Base-by-base conservation (phyloP, 352 stramenopile genomes). In the Globisporangium orthogonon region DNA sequence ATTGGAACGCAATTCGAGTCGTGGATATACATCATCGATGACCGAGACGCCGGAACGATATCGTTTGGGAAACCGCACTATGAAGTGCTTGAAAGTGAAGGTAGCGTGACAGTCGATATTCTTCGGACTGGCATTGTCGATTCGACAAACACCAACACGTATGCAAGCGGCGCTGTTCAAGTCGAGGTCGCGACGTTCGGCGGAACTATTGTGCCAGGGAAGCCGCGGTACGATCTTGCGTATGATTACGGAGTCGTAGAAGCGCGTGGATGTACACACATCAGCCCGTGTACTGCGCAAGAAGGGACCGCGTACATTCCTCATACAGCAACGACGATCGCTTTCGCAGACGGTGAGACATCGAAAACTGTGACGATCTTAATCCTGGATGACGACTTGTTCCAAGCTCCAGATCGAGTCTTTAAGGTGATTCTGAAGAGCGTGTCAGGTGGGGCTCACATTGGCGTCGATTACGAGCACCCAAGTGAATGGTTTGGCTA, bases 21-120 rank as follows among this genome's bases (percentile, higher is more conserved):
- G 50, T 84, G 72, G 76, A 70, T 91, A 13, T 89, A 87, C 48
- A 80, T 91, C 33, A 66, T 91, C 46, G 80, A 91, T 46, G 80
- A 91, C 58, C 77, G 80, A 35, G 80, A 91, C 56, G 78, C 78
- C 31, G 80, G 80, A 14, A 89, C 80, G 18, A 51, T 91, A 0
- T 87, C 78, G 15, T 91, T 91, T 49, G 59, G 62, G 9, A 31
- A 69, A 14, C 62, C 70, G 2, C 68, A 74, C 47, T 91, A 91
- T 58, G 63, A 80, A n/a, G 78, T 91, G 4, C 39, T 78, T 2
- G 80, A 91, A 50, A 83, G 76, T n/a, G 67, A 48, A 4, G 57
- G 62, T 4, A 76, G 49, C 51, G 62, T 86, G 9, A 73, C 62
- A 0, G 61, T 91, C 6, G 69, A 75, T 11, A 61, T 91, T 28